phyloP scores from a whole-genome alignment of 176 grass and related monocot genomes.

The Panicum miliaceum region DNA sequence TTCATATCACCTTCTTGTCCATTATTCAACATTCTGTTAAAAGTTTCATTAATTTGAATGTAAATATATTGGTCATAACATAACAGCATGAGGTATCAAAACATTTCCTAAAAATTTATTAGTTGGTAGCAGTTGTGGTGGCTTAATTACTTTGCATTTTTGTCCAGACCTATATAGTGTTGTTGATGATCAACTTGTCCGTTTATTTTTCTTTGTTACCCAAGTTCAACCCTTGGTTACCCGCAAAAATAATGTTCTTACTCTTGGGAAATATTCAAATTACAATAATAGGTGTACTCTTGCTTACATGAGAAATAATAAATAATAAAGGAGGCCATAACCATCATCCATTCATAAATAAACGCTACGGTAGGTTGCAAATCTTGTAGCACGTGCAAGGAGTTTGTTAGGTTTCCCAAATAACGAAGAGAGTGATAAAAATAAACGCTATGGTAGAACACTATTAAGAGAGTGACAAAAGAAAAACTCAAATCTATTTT shows the following conservation, averaged over 20 bases:
- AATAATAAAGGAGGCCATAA: neutral
- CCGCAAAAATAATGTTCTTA: neutral
- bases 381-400: neutral
- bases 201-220: neutral
- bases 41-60: neutral
- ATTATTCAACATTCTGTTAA: neutral
- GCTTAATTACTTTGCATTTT: neutral
- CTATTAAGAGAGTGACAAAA: no score
- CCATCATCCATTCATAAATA: neutral
- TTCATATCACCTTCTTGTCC: neutral
- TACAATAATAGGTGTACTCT: neutral
- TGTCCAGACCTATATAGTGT: neutral
- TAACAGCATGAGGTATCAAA: neutral
- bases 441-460: no score
- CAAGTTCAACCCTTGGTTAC: neutral
- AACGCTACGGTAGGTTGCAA: neutral
- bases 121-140: neutral
- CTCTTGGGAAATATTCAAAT: neutral
- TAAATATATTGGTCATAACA: neutral
- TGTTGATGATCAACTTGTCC: neutral
- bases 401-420: neutral
- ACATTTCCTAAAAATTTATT: neutral
- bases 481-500: no score
- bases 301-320: neutral
- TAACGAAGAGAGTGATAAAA: neutral